Conservation (phyloP, 2,329 filamentous ascomycete genomes). For the Alternaria triticina region DNA sequence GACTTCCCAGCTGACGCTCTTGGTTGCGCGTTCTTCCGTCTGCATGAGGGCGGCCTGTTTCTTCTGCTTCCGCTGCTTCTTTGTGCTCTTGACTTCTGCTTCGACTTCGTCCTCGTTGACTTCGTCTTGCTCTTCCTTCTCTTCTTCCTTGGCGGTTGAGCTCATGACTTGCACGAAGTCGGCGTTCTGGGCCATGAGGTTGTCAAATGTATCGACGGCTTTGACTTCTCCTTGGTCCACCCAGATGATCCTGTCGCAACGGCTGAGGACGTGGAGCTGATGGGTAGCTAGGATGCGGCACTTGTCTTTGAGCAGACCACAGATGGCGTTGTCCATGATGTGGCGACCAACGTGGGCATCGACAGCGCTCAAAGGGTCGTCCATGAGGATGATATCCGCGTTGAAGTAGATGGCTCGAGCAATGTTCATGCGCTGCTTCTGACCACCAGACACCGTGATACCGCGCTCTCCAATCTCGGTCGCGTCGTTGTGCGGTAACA, state of each 20-base stretch:
- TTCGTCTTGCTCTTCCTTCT: slow-evolving; percentile 54
- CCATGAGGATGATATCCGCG: slow-evolving; percentile 67
- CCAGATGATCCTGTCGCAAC: slow-evolving; percentile 91
- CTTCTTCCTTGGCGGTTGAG: slow-evolving; percentile 72
- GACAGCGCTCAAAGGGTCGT: slow-evolving; percentile 66
- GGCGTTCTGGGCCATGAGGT: slow-evolving; percentile 79
- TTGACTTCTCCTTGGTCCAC: slow-evolving; percentile 86
- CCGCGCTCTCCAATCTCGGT: slow-evolving; percentile 96
- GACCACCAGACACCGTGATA: slow-evolving; percentile 92
- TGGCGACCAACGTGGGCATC: slow-evolving; percentile 67
- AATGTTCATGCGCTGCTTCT: slow-evolving; percentile 95
- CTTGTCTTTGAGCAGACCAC: slow-evolving; percentile 86
- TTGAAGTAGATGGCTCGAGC: slow-evolving; percentile 76
- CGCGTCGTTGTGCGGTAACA: slow-evolving; percentile 85
- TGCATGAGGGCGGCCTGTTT: slow-evolving; percentile 72
- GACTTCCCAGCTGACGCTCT: slow-evolving; percentile 79
- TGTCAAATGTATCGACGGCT: slow-evolving; percentile 86
- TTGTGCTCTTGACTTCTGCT: slow-evolving; percentile 66
- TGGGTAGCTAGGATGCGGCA: slow-evolving; percentile 92
- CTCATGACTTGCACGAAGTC: slow-evolving; percentile 84
- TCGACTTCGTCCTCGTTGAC: slow-evolving; percentile 57
- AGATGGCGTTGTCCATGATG: slow-evolving; percentile 93
- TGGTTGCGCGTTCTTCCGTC: slow-evolving; percentile 71
- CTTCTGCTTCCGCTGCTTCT: slow-evolving; percentile 50
- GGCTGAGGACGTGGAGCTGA: slow-evolving; percentile 88